Percentiles rank a stretch among this genome's conserved stretches.
Evolutionary conservation across 148 eudicot species (phyloP).

Genomic region (Euryodendron excelsum): DNA sequence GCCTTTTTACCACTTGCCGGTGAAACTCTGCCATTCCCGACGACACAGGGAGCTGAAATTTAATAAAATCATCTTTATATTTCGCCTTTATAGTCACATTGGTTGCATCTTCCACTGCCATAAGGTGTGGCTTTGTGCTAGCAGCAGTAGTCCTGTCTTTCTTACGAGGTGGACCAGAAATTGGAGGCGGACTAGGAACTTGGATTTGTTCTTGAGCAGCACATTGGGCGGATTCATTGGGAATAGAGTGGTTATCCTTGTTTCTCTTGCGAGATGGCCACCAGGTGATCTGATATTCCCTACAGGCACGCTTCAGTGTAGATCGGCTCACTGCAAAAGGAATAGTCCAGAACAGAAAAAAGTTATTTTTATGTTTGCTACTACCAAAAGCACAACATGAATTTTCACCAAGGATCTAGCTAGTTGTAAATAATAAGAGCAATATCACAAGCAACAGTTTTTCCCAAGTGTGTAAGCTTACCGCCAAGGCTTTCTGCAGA

Average conservation of each 20-base stretch:
- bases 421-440: too few relatives aligned
- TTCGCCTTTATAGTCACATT: neutral
- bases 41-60: neutral
- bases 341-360: too few relatives aligned
- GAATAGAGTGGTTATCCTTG: neutral
- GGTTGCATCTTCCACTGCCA: neutral
- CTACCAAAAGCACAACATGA: too few relatives aligned
- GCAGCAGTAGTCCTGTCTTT: neutral
- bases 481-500: too few relatives aligned
- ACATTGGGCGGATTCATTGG: neutral
- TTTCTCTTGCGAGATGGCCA: too few relatives aligned
- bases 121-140: too few relatives aligned
- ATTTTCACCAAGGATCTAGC: too few relatives aligned
- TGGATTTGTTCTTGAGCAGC: too few relatives aligned
- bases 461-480: too few relatives aligned
- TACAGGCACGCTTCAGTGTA: too few relatives aligned
- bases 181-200: neutral
- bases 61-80: neutral
- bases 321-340: neutral
- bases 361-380: too few relatives aligned
- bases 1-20: neutral
- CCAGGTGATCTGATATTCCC: neutral
- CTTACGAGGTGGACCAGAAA: neutral
- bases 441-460: too few relatives aligned
- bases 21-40: neutral